These are phyloP conservation scores for Spatholobus suberectus DNA, from an alignment of 306 rosid genomes.

Conservation along the genomic window DNA sequence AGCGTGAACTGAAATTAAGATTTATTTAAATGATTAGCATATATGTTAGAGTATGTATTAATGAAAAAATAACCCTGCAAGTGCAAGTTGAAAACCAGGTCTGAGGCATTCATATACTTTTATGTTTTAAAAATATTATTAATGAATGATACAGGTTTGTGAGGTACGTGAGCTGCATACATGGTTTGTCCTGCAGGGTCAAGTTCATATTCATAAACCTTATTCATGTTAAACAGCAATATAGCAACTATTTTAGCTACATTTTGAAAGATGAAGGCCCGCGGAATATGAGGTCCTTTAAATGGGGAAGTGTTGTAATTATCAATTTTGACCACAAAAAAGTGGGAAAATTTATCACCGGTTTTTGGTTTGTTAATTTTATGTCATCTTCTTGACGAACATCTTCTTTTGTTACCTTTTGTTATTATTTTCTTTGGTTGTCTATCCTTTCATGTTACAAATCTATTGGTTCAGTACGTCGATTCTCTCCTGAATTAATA, in stretches of 20 bases:
- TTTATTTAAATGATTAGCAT: background rate
- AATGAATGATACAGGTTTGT: background rate
- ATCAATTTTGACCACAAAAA: background rate
- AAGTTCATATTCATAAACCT: background rate
- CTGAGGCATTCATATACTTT: background rate
- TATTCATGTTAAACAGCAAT: background rate
- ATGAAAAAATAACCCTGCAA: background rate
- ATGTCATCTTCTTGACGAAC: background rate
- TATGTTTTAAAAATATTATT: background rate
- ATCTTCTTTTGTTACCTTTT: background rate
- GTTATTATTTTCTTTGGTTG: background rate
- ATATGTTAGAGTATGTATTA: background rate
- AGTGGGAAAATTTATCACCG: too few relatives aligned
- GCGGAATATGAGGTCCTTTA: background rate
- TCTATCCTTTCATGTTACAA: background rate
- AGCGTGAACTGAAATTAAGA: background rate
- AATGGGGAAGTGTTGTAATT: background rate
- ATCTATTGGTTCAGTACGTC: background rate
- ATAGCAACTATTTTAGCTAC: background rate
- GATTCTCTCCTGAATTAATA: background rate
- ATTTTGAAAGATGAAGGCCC: background rate
- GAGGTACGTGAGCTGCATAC: background rate
- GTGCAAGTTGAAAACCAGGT: background rate
- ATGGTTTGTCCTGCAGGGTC: too few relatives aligned
- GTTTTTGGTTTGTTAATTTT: too few relatives aligned